Conservation (phyloP, 768 basidiomycete species). For the Podaxis sp. region DNA sequence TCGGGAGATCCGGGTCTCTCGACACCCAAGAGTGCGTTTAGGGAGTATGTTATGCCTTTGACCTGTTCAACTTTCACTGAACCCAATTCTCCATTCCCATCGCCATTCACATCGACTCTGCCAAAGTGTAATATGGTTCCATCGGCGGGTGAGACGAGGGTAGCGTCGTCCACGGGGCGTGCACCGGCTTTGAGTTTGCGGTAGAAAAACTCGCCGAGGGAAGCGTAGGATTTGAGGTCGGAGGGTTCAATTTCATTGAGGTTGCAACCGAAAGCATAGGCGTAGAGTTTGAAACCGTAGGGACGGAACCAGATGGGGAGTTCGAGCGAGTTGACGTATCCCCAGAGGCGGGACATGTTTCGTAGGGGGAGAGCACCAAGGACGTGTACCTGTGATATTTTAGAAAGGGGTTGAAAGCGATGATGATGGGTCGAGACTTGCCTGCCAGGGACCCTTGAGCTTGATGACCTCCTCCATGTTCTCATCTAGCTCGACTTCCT, state of each 20-base stretch:
- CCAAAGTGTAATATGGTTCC: slow-evolving; percentile 92
- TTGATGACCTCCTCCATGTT: slow-evolving; percentile 78
- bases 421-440: slow-evolving; percentile 30
- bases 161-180: slow-evolving; percentile 72
- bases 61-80: slow-evolving; percentile 77
- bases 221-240: slow-evolving; percentile 76
- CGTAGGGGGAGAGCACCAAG: slow-evolving; percentile 92
- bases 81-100: neutral
- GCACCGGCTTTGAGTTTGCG: slow-evolving; percentile 76
- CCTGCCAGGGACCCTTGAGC: slow-evolving; percentile 92
- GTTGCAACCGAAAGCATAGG: slow-evolving; percentile 89
- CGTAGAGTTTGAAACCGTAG: slow-evolving; percentile 80
- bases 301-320: slow-evolving; percentile 96
- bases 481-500: slow-evolving; percentile 75
- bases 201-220: slow-evolving; percentile 96
- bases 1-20: slow-evolving; percentile 46
- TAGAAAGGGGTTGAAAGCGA: neutral
- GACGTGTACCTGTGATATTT: slow-evolving; percentile 76
- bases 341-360: slow-evolving; percentile 96
- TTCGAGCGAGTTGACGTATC: slow-evolving; percentile 89
- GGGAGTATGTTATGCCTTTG: slow-evolving; percentile 95
- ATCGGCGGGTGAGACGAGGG: slow-evolving; percentile 91
- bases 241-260: slow-evolving; percentile 81
- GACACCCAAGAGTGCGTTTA: slow-evolving; percentile 88
- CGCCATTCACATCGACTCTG: slow-evolving; percentile 61